phyloP scores from a whole-genome alignment of 1,139 yeast species.

The Pichia sp. region DNA sequence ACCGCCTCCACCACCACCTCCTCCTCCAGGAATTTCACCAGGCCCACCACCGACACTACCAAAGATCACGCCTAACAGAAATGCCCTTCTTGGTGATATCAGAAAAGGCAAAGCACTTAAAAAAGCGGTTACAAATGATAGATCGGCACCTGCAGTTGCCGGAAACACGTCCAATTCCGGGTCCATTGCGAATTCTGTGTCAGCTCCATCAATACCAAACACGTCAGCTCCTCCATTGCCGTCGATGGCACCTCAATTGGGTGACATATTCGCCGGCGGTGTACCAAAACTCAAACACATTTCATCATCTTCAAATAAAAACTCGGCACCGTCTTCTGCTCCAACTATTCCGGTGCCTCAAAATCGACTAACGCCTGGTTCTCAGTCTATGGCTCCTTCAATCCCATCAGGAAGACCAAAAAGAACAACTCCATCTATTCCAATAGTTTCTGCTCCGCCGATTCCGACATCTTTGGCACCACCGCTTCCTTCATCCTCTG shows the following conservation, averaged over 20 bases:
- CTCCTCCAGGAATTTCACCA: slow-evolving; percentile 32
- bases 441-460: slow-evolving; percentile 11
- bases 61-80: slow-evolving; percentile 42
- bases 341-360: slow-evolving; percentile 17
- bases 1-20: slow-evolving; percentile 28
- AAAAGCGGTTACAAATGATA: slow-evolving; percentile 68
- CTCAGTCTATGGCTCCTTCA: slow-evolving; percentile 14
- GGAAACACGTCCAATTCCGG: slow-evolving; percentile 24
- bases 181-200: not conserved
- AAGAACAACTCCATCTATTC: slow-evolving; percentile 1
- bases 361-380: too few species aligned
- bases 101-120: slow-evolving; percentile 70
- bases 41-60: slow-evolving; percentile 28
- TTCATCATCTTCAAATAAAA: slow-evolving; percentile 35
- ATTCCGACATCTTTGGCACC: slow-evolving; percentile 11
- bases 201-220: slow-evolving; percentile 14
- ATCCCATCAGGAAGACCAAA: slow-evolving; percentile 11
- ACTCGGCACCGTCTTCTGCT: slow-evolving; percentile 14
- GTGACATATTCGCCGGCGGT: slow-evolving; percentile 81
- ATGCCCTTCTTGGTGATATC: slow-evolving; percentile 81
- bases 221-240: slow-evolving; percentile 16
- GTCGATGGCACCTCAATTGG: slow-evolving; percentile 42
- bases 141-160: slow-evolving; percentile 47
- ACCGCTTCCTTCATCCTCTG: slow-evolving; percentile 24
- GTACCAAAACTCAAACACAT: slow-evolving; percentile 69